Base-by-base conservation (phyloP, 257 asterid species). In the Striga asiatica region DNA sequence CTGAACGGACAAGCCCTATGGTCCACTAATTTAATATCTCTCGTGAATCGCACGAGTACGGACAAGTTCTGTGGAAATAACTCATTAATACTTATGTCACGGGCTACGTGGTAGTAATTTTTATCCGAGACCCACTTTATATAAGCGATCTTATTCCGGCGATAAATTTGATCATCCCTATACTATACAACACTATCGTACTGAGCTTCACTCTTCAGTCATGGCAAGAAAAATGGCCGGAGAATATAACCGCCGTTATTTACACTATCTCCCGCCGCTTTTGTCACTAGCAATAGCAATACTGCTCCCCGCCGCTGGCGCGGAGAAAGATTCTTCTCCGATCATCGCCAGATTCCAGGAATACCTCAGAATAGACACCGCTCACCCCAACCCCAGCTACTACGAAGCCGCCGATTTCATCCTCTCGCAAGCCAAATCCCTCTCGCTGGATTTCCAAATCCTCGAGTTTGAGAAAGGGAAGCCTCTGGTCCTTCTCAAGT, bases 301-400 rank as follows among this genome's bases (percentile, higher is more conserved):
- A 14, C 11, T 68, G 16, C 43, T 66, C 18, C 61, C 66, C 25
- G 34, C 47, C 22, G 45, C 60, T 10, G 55, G 25, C 2, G 52
- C 57, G 8, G 62, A 45, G 50, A 42, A 64, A 21, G 75, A 73
- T 42, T 52, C 85, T 22, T 27, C 69, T 2, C 45, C 79, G 42
- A 67, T 78, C 70, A 68, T 87, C 56, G 74, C 94, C 17, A 76
- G 98, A 60, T 92, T 92, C 81, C 97, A 78, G 69, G 72, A 77
- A 45, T 92, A 84, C 75, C 97, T 92, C 63, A 76, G 69, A 59
- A 82, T 92, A 53, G 71, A 84, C 68, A 92, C 98, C 1, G 78
- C 97, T 29, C 98, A 92, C 13, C 98, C 98, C 35, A 64, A 65
- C 8, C 98, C 98, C 25, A 53, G 64, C 64, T 92, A 92, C 81